A percentile compares a stretch with the other conserved stretches of the same genome.
phyloP scores from a whole-genome alignment of 2,329 filamentous ascomycete species.

The Escovopsis weberi region DNA sequence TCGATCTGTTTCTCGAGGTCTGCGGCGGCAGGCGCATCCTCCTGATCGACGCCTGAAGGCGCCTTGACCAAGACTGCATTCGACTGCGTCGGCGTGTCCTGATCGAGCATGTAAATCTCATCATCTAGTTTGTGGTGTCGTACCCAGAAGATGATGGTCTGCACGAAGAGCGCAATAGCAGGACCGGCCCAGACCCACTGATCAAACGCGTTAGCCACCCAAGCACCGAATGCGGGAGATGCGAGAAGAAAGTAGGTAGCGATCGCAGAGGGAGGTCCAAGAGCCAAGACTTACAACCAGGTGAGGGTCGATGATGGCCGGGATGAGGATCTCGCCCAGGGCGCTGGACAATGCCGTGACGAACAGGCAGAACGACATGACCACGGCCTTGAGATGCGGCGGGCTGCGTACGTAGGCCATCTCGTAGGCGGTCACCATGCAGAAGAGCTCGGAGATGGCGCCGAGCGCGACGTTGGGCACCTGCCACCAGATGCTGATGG shows the following conservation, averaged over 20 bases:
- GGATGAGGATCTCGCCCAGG: slow-evolving; percentile 4
- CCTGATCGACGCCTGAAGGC: neutral
- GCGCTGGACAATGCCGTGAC: slow-evolving; percentile 5
- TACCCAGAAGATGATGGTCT: slow-evolving; percentile 12
- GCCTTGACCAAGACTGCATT: neutral
- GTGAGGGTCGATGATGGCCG: slow-evolving; percentile 3
- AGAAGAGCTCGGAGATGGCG: slow-evolving; percentile 6
- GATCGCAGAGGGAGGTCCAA: neutral
- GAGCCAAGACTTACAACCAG: slow-evolving; percentile 4
- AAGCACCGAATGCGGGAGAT: neutral
- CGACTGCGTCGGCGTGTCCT: slow-evolving; percentile 4
- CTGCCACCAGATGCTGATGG: slow-evolving; percentile 7
- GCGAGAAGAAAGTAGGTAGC: neutral
- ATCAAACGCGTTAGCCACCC: neutral
- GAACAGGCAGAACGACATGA: slow-evolving; percentile 5
- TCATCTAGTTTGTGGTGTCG: slow-evolving; percentile 12
- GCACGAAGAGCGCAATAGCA: slow-evolving; percentile 11
- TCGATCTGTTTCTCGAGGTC: no score
- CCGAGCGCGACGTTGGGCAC: slow-evolving; percentile 4
- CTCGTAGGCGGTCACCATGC: slow-evolving; percentile 4
- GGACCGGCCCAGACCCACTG: slow-evolving; percentile 15
- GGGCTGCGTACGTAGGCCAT: slow-evolving; percentile 5
- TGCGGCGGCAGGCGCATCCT: no score
- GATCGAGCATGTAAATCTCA: slow-evolving; percentile 6
- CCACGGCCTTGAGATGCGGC: slow-evolving; percentile 5